Evolutionary conservation across 768 basidiomycete genomes (phyloP), one percentile per base, ranked within the genome.

Genomic region (Trametes villosa): DNA sequence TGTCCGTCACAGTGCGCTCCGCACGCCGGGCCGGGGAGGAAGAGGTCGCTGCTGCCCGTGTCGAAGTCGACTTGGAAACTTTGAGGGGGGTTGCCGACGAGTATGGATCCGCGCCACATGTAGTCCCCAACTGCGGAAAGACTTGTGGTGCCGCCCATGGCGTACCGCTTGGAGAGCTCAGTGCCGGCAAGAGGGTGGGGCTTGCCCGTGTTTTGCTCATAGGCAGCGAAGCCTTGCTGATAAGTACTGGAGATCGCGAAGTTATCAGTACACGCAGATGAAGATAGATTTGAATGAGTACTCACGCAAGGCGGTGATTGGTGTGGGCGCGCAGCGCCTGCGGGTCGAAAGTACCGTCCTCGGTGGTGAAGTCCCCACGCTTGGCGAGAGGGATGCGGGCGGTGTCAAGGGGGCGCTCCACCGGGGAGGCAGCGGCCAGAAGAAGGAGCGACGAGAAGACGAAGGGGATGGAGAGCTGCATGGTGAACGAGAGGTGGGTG

Each of bases 81-180:
- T 60, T 70, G 67, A 5, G 79, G 70, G 18, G 84, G 84, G 9
- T 77, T 82, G 9, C 84, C 84, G 18, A 84, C 78, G 22, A 69
- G 68, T 42, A 84, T 78, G 6, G 70, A 53, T 26, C 82, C 82
- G 38, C 75, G 73, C 83, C 83, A 84, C 59, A 83, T 70, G 42
- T 70, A 64, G 15, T 71, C 72, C 53, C 70, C 66, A 29, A 48
- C 42, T 47, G 78, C 75, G 50, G 77, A 75, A 38, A 84, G 72
- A 9, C 72, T 44, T 29, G 70, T 71, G 24, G 60, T 36, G 18
- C 74, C 74, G 2, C 70, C 69, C 7, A 38, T 15, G 36, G 36
- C 36, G 15, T 15, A 38, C 36, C 77, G 72, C 67, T 69, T 74
- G 53, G 50, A 63, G 42, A 45, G 52, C 36, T 15, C 9, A 13